Base-by-base conservation (phyloP, 495 filamentous ascomycete genomes). In the Penicillium goetzii region DNA sequence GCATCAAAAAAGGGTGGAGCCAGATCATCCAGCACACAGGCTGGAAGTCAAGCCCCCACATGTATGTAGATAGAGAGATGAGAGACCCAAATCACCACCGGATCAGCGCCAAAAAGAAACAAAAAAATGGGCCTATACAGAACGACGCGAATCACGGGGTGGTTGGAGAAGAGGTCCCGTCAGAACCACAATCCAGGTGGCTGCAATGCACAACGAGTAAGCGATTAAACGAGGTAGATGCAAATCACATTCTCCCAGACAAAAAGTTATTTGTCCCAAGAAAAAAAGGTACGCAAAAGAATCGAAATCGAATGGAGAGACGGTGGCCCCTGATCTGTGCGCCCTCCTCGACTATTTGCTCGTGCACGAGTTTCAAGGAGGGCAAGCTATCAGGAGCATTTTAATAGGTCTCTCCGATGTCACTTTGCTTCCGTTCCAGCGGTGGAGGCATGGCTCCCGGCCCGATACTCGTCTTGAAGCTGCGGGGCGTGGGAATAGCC, bases 331-430 rank as follows among this genome's bases (percentile, higher is more conserved):
- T 43, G 23, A 40, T 40, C 36, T 12, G 9, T 9, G 12, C 32
- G 34, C 12, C 14, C 15, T 34, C 55, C 33, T 8, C 36, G n/a
- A 12, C 43, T 4, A 2, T 6, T 11, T 43, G 14, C 34, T 57
- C 2, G 2, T 28, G 34, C 10, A 30, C 14, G 33, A 3, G 17
- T 12, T 23, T 12, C 9, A 14, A 21, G 32, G 52, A 55, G n/a
- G 25, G n/a, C 33, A 6, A 23, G 32, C 10, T 36, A 15, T 17
- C 11, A 28, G 32, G 12, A 59, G 40, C 23, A 51, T 10, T 52
- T 74, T 70, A 91, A 72, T 84, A 91, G 30, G 87, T 89, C 76
- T 91, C 88, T 15, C 87, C 88, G n/a, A 91, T 75, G 60, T 85
- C 88, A 67, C 79, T 83, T 63, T 84, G 69, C 70, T 77, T 77